These are phyloP conservation scores for Pontederia crassipes DNA, from an alignment of 176 grass and related monocot species.

Conservation along the genomic window DNA sequence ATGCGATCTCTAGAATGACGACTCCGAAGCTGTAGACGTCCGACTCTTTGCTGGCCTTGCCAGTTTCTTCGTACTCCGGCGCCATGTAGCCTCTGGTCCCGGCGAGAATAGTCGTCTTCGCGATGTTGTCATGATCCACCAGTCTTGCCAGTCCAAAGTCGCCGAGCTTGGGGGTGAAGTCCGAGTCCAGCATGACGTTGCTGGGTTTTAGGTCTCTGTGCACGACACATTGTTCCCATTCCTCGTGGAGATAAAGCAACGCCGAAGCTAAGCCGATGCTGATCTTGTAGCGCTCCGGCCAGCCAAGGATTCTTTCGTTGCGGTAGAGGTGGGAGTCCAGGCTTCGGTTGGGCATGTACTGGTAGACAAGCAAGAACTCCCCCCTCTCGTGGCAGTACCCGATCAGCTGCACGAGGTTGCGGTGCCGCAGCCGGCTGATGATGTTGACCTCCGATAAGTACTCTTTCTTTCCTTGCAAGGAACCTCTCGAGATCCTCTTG, in stretches of 20 bases:
- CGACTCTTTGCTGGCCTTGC: slow-evolving; percentile 57
- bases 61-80: slow-evolving; percentile 33
- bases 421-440: slow-evolving; percentile 48
- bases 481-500: slow-evolving; percentile 48
- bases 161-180: slow-evolving; percentile 46
- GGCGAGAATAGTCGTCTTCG: slow-evolving; percentile 44
- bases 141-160: slow-evolving; percentile 56
- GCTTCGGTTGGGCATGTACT: slow-evolving; percentile 52
- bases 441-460: slow-evolving; percentile 59
- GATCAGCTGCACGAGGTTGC: slow-evolving; percentile 49
- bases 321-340: slow-evolving; percentile 38
- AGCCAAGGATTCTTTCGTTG: slow-evolving; percentile 19
- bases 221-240: slow-evolving; percentile 57
- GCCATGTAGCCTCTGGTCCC: slow-evolving; percentile 63
- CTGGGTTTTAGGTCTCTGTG: slow-evolving; percentile 55
- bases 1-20: slow-evolving; percentile 40
- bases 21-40: slow-evolving; percentile 53
- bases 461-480: slow-evolving; percentile 51
- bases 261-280: slow-evolving; percentile 32
- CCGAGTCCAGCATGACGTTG: slow-evolving; percentile 61
- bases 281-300: slow-evolving; percentile 40
- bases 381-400: slow-evolving; percentile 47
- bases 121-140: slow-evolving; percentile 38
- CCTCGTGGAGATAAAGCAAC: slow-evolving; percentile 54
- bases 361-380: slow-evolving; percentile 8